A percentile compares a stretch with the other conserved stretches of the same genome.
phyloP scores from a whole-genome alignment of 352 stramenopile species.

The Phytopythium mirpurense region DNA sequence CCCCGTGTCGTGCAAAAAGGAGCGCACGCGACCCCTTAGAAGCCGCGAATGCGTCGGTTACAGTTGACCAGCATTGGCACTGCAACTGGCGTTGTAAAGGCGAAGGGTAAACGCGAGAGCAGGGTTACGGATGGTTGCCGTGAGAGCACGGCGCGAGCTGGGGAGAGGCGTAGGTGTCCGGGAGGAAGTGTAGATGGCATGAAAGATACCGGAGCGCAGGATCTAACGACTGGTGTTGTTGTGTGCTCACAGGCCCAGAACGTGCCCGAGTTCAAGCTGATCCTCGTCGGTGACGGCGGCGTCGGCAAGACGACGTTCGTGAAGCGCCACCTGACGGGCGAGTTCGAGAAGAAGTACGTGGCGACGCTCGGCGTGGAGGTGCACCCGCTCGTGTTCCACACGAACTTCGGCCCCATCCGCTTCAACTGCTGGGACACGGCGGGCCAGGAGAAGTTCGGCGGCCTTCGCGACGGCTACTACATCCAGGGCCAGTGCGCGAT shows the following conservation, averaged over 20 bases:
- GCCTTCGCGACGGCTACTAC: constrained; percentile 96
- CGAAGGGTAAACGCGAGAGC: no score
- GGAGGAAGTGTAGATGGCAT: neutral
- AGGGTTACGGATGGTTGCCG: no score
- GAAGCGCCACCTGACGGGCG: constrained; percentile 99
- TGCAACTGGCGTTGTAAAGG: no score
- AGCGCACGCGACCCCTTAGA: no score
- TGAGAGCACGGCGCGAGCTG: no score
- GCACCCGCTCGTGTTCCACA: constrained; percentile 98
- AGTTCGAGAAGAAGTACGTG: constrained; percentile 99
- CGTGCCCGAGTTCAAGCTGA: constrained; percentile 99
- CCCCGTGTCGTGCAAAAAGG: no score
- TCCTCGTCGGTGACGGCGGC: constrained; percentile 99
- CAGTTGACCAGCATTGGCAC: no score
- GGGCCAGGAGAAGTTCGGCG: constrained; percentile 98
- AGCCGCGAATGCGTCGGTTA: no score
- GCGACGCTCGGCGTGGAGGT: constrained; percentile 99
- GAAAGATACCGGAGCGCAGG: neutral
- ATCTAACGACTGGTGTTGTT: constrained; percentile 2
- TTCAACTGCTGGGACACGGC: constrained; percentile 99
- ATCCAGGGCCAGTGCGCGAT: constrained; percentile 99
- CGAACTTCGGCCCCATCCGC: constrained; percentile 98
- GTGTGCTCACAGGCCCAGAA: constrained; percentile 42
- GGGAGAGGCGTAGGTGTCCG: no score
- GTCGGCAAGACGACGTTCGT: constrained; percentile 99